Conservation (phyloP, 768 basidiomycete genomes). For the Tulasnella sp. region DNA sequence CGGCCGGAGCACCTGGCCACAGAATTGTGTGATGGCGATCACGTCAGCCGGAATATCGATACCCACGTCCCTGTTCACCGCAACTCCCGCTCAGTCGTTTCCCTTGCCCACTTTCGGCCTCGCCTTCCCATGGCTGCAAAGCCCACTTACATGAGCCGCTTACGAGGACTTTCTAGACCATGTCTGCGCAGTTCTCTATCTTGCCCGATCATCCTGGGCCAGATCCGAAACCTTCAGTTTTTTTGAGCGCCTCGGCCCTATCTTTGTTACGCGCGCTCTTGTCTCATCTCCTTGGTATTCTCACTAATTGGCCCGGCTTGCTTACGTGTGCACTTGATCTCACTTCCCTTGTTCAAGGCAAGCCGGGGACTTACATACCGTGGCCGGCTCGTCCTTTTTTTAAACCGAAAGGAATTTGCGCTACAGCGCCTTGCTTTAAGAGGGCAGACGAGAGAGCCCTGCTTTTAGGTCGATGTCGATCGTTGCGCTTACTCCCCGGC, state of each 20-base stretch:
- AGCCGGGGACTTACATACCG: neutral
- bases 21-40: neutral
- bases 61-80: constrained; percentile 6
- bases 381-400: neutral
- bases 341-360: neutral
- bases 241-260: neutral
- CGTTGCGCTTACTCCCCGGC: neutral
- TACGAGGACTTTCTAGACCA: neutral
- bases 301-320: constrained; percentile 1
- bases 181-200: constrained; percentile 1
- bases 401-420: neutral
- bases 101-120: neutral
- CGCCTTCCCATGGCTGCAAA: neutral
- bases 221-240: neutral
- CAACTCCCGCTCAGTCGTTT: neutral
- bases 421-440: neutral
- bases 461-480: neutral
- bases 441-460: neutral
- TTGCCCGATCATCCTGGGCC: neutral
- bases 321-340: constrained; percentile 7
- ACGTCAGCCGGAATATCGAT: constrained; percentile 5
- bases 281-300: constrained; percentile 11
- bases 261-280: constrained; percentile 3
- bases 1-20: constrained; percentile 14
- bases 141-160: neutral